phyloP scores from a whole-genome alignment of 805 yeast species.

The Torulaspora gathmanii region DNA sequence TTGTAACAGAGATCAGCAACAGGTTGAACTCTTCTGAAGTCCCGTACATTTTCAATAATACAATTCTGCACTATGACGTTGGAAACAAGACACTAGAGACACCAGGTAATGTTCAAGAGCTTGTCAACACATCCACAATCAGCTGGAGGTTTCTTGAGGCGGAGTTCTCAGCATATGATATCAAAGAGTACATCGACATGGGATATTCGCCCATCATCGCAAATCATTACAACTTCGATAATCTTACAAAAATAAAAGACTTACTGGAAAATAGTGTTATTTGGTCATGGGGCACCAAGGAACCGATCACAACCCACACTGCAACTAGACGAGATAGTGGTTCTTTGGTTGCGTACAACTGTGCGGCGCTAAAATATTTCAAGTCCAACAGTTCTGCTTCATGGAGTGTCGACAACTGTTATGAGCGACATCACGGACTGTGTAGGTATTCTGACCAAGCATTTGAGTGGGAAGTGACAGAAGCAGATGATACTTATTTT shows the following conservation, averaged over 20 bases:
- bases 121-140: constrained; percentile 13
- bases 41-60: constrained; percentile 30
- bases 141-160: constrained; percentile 44
- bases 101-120: constrained; percentile 17
- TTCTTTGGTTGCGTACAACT: constrained; percentile 38
- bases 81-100: constrained; percentile 22
- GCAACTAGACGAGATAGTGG: constrained; percentile 1
- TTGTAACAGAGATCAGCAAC: constrained; percentile 37
- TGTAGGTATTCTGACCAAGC: constrained; percentile 47
- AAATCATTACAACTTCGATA: constrained; percentile 26
- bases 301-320: constrained; percentile 42
- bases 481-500: constrained; percentile 41
- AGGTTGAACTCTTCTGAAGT: constrained; percentile 30
- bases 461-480: constrained; percentile 43
- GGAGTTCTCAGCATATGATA: constrained; percentile 38
- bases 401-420: constrained; percentile 69
- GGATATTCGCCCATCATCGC: constrained; percentile 68
- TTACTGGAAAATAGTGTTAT: constrained; percentile 36
- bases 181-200: constrained; percentile 41
- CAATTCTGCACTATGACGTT: constrained; percentile 20
- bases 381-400: constrained; percentile 37
- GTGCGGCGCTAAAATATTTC: constrained; percentile 39
- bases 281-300: constrained; percentile 73
- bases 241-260: constrained; percentile 30
- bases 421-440: constrained; percentile 45